phyloP scores from a whole-genome alignment of 2,329 filamentous ascomycete species.

The Colletotrichum gloeosporioides region DNA sequence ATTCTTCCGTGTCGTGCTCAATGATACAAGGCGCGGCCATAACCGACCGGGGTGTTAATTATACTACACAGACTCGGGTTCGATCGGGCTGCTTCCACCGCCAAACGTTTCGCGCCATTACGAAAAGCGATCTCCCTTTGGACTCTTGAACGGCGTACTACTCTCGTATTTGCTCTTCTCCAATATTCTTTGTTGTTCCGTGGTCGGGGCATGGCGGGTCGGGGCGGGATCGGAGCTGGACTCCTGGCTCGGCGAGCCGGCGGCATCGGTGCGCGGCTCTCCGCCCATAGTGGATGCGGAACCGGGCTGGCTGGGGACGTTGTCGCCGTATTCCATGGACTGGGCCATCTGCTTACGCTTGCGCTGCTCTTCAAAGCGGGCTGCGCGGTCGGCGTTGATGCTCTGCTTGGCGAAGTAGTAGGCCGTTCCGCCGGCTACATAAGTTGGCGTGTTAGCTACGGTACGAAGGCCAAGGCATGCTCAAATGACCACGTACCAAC shows the following conservation, averaged over 20 bases:
- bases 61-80: constrained; percentile 7
- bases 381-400: constrained; percentile 88
- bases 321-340: constrained; percentile 56
- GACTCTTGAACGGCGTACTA: constrained; percentile 73
- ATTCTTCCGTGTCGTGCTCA: constrained; percentile 7
- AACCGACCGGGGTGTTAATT: not conserved
- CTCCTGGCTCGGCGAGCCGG: constrained; percentile 73
- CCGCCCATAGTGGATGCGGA: constrained; percentile 43
- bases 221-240: constrained; percentile 82
- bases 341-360: constrained; percentile 66
- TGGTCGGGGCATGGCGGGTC: constrained; percentile 79
- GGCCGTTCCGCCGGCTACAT: constrained; percentile 80
- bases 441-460: not conserved
- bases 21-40: constrained; percentile 4
- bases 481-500: constrained; percentile 62
- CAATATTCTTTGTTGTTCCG: constrained; percentile 66
- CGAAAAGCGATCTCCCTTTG: constrained; percentile 87
- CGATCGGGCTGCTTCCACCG: not conserved
- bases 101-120: constrained; percentile 28
- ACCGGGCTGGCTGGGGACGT: constrained; percentile 37
- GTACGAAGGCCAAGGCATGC: constrained; percentile 1
- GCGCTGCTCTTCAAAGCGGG: constrained; percentile 71
- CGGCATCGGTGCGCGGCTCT: constrained; percentile 63
- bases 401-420: constrained; percentile 96
- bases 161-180: constrained; percentile 95